These are phyloP conservation scores for Globisporangium cystogenes DNA, from an alignment of 352 stramenopile species.

Conservation along the genomic window DNA sequence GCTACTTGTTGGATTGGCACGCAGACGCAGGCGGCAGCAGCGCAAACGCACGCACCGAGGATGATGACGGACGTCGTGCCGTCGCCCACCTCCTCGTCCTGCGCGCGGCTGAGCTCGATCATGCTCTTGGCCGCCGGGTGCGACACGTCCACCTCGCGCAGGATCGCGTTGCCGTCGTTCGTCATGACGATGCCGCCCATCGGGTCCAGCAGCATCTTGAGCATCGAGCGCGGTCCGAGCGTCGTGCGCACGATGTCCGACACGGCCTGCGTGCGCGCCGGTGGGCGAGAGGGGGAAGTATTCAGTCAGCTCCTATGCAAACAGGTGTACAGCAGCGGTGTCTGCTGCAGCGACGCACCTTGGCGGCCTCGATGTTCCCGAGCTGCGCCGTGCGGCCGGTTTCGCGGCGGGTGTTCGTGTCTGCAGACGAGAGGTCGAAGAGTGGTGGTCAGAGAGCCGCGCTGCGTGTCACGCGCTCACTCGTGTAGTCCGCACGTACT, in stretches of 20 bases:
- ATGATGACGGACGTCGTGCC: constrained; percentile 99
- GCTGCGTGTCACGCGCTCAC: neutral
- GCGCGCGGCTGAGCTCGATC: constrained; percentile 98
- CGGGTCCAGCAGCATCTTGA: constrained; percentile 99
- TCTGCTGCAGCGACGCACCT: no score
- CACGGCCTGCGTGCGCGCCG: constrained; percentile 62
- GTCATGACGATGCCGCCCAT: constrained; percentile 99
- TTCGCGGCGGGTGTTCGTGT: constrained; percentile 98
- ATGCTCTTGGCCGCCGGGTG: constrained; percentile 99
- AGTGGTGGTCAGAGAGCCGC: neutral
- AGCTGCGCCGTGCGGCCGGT: constrained; percentile 97
- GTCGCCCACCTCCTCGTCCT: constrained; percentile 99
- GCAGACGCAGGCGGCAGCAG: neutral
- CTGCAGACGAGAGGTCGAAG: constrained; percentile 16
- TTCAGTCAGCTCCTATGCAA: no score
- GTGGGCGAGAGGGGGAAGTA: neutral
- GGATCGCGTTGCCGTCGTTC: constrained; percentile 99
- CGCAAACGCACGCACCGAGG: constrained; percentile 55
- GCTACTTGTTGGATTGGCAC: no score
- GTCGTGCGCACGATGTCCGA: constrained; percentile 99
- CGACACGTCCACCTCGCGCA: constrained; percentile 97
- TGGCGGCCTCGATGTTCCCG: constrained; percentile 97
- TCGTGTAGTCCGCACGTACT: constrained; percentile 75
- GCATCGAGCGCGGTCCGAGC: constrained; percentile 97
- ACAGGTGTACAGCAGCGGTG: no score